These are phyloP conservation scores for Aspergillus eucalypticola DNA, from an alignment of 2,329 filamentous ascomycete species.

Conservation along the genomic window DNA sequence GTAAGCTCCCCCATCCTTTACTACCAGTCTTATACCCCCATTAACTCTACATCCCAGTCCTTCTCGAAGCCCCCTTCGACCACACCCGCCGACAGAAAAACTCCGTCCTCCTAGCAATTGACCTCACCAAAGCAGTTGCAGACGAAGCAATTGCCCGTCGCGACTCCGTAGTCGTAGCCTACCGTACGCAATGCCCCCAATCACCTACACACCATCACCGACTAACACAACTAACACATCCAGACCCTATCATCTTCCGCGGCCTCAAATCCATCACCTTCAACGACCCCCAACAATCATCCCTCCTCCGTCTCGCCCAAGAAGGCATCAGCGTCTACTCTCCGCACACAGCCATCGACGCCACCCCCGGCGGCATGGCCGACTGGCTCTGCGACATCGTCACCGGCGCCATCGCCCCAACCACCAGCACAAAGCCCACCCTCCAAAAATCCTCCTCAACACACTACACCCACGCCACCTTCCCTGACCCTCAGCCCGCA, in stretches of 20 bases:
- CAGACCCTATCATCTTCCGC: conserved; percentile 95
- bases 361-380: conserved; percentile 78
- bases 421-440: conserved; percentile 5
- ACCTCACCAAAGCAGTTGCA: conserved; percentile 84
- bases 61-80: conserved; percentile 68
- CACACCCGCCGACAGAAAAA: conserved; percentile 59
- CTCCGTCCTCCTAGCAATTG: conserved; percentile 79
- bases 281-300: conserved; percentile 80
- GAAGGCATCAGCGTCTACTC: conserved; percentile 93
- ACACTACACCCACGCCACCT: conserved; percentile 44
- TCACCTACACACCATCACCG: not conserved
- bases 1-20: conserved; percentile 42
- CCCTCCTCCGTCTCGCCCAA: conserved; percentile 76
- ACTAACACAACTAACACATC: not conserved
- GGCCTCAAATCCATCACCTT: conserved; percentile 86
- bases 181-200: conserved; percentile 61
- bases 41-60: conserved; percentile 47
- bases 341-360: conserved; percentile 93
- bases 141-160: conserved; percentile 80
- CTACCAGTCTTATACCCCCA: not conserved
- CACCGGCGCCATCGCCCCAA: conserved; percentile 50
- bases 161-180: conserved; percentile 80
- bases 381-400: conserved; percentile 93
- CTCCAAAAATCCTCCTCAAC: conserved; percentile 26
- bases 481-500: conserved; percentile 35